Percentiles rank a stretch among this genome's conserved stretches.
Conservation (phyloP, 306 rosid species). For the Hippophae tibetana region DNA sequence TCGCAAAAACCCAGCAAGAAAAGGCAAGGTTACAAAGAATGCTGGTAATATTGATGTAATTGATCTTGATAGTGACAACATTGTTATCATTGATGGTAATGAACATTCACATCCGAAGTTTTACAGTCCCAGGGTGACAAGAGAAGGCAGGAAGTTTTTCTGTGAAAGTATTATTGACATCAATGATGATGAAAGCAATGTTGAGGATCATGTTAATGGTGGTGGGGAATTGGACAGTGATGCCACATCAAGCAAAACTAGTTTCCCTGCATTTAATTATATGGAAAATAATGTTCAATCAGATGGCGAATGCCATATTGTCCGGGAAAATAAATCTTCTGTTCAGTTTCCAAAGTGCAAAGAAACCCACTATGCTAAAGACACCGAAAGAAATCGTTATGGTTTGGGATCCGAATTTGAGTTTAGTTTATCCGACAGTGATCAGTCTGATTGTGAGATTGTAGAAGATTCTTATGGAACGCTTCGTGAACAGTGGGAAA, state of each 20-base stretch:
- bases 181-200: slow-evolving; percentile 37
- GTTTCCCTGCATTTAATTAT: slow-evolving; percentile 23
- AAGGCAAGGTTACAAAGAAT: slow-evolving; percentile 27
- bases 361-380: slow-evolving; percentile 26
- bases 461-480: slow-evolving; percentile 36
- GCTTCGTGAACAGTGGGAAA: slow-evolving; percentile 65
- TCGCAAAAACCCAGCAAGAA: slow-evolving; percentile 29
- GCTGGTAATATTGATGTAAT: slow-evolving; percentile 39
- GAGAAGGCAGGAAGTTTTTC: slow-evolving; percentile 28
- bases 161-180: slow-evolving; percentile 43
- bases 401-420: slow-evolving; percentile 31
- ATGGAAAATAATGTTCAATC: slow-evolving; percentile 17
- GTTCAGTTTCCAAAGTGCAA: slow-evolving; percentile 30
- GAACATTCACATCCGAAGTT: slow-evolving; percentile 24
- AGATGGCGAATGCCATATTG: slow-evolving; percentile 33
- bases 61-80: slow-evolving; percentile 62
- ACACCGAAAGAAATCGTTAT: slow-evolving; percentile 35
- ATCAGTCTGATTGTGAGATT: slow-evolving; percentile 76
- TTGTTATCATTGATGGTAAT: slow-evolving; percentile 37
- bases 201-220: slow-evolving; percentile 27
- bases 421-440: slow-evolving; percentile 46
- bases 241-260: slow-evolving; percentile 54
- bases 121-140: slow-evolving; percentile 25
- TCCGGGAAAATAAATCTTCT: slow-evolving; percentile 28
- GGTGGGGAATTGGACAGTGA: slow-evolving; percentile 73